Evolutionary conservation across 768 basidiomycete species (phyloP).

Genomic region (Tylopilus sp.): DNA sequence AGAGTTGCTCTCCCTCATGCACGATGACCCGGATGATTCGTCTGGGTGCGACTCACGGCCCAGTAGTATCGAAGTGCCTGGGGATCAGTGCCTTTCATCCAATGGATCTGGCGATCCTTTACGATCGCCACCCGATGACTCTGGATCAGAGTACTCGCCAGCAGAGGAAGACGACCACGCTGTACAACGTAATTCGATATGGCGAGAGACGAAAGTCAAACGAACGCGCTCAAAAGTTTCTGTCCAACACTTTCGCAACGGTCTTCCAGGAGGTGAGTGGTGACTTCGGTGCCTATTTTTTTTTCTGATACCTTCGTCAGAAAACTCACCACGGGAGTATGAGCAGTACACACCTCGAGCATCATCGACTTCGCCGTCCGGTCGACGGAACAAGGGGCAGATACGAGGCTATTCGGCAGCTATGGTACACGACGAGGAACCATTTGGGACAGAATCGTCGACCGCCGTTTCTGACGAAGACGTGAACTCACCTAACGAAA

Average conservation of each 20-base stretch:
- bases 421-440: background rate
- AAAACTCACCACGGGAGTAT: conserved; percentile 1
- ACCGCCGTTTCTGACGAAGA: conserved; percentile 18
- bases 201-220: conserved; percentile 6
- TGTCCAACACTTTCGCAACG: conserved; percentile 3
- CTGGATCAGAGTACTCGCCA: conserved; percentile 31
- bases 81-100: conserved; percentile 11
- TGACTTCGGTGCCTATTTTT: background rate
- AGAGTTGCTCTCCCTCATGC: conserved; percentile 14
- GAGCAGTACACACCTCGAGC: conserved; percentile 22
- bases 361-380: conserved; percentile 1
- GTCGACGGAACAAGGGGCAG: conserved; percentile 5
- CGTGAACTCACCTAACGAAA: background rate
- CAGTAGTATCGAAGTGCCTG: conserved; percentile 12
- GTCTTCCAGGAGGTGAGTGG: background rate
- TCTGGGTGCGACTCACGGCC: conserved; percentile 20
- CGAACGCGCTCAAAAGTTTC: conserved; percentile 2
- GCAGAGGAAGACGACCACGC: conserved; percentile 18
- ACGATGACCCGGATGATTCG: conserved; percentile 5
- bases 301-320: conserved; percentile 15
- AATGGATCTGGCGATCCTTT: conserved; percentile 21
- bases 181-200: background rate
- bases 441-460: conserved; percentile 10
- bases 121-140: conserved; percentile 23
- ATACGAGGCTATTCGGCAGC: background rate